Conservation (phyloP, 768 basidiomycete genomes). For the Nevesoporus exiguus region DNA sequence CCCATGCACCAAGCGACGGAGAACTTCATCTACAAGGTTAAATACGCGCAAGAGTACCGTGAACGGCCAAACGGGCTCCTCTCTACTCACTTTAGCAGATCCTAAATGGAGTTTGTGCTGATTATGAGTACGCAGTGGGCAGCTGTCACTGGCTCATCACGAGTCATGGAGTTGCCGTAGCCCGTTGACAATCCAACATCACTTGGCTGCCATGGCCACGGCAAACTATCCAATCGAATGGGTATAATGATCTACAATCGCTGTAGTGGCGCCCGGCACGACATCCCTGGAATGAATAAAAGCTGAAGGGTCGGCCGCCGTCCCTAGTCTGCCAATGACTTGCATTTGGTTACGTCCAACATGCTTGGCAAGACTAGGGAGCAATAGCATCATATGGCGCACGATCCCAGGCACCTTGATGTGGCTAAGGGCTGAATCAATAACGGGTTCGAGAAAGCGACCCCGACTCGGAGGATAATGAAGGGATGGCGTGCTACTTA, state of each 20-base stretch:
- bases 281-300: neutral
- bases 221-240: neutral
- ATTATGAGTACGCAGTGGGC: neutral
- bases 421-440: neutral
- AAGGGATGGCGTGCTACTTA: neutral
- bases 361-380: neutral
- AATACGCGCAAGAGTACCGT: neutral
- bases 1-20: neutral
- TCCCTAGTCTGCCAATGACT: neutral
- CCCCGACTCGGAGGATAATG: neutral
- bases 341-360: neutral
- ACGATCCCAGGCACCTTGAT: neutral
- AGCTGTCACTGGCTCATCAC: neutral
- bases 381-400: neutral
- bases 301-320: neutral
- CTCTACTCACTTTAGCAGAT: neutral
- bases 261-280: neutral
- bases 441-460: neutral
- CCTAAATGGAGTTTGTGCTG: neutral
- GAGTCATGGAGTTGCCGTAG: neutral
- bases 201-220: conserved; percentile 1
- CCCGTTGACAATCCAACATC: neutral
- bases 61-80: neutral
- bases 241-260: neutral
- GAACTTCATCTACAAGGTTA: neutral